Conservation (phyloP, 2,329 filamentous ascomycete species). For the Diaporthe caulivora region DNA sequence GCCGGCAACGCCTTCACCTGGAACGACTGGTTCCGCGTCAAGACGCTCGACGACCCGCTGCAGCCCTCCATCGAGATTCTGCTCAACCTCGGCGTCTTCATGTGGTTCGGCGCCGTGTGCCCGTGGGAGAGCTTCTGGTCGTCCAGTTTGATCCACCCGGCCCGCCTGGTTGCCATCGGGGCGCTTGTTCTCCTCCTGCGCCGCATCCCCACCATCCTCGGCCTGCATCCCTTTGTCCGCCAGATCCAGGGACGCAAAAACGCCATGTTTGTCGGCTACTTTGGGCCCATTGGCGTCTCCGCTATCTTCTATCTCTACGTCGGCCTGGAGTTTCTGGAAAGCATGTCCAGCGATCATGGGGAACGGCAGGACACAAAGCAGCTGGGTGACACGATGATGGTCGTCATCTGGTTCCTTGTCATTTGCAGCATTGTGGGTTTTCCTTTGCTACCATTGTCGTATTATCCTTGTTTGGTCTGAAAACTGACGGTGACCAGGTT, state of each 20-base stretch:
- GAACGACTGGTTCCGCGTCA: slow-evolving; percentile 93
- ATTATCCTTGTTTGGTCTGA: not conserved
- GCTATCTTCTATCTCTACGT: slow-evolving; percentile 93
- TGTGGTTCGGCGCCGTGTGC: slow-evolving; percentile 90
- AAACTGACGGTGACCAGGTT: slow-evolving; percentile 58
- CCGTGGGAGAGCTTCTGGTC: slow-evolving; percentile 80
- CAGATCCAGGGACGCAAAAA: slow-evolving; percentile 82
- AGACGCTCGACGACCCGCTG: slow-evolving; percentile 89
- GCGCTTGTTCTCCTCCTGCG: slow-evolving; percentile 82
- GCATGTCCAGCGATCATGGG: slow-evolving; percentile 66
- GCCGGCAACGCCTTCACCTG: slow-evolving; percentile 92
- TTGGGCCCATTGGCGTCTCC: slow-evolving; percentile 92
- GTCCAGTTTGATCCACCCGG: slow-evolving; percentile 78
- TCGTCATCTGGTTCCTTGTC: slow-evolving; percentile 90
- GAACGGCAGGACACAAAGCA: slow-evolving; percentile 67
- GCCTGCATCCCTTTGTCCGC: slow-evolving; percentile 79
- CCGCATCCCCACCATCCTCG: slow-evolving; percentile 81
- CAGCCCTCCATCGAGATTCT: slow-evolving; percentile 96
- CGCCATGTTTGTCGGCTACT: slow-evolving; percentile 90
- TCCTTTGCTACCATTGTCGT: slow-evolving; percentile 39
- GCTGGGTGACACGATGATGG: slow-evolving; percentile 74
- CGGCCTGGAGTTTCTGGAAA: slow-evolving; percentile 78
- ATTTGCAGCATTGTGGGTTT: slow-evolving; percentile 84
- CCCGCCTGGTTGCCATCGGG: slow-evolving; percentile 79
- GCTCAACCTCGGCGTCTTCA: slow-evolving; percentile 87